These are phyloP conservation scores for Neurospora sp. DNA, from an alignment of 495 filamentous ascomycete genomes.

Conservation along the genomic window DNA sequence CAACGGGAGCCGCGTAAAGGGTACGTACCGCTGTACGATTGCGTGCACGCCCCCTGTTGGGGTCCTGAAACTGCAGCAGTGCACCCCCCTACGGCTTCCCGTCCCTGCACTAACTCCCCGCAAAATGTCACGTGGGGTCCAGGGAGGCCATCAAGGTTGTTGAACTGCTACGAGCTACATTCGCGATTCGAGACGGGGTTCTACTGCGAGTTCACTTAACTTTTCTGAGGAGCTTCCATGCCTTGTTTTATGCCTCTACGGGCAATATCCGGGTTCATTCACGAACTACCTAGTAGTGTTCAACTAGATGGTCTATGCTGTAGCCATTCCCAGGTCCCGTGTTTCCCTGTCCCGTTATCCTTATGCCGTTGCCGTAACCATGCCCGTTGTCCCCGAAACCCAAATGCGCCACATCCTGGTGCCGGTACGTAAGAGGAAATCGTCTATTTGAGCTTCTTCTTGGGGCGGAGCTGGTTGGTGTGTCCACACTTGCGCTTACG, in stretches of 20 bases:
- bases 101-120: not conserved
- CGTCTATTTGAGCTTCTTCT: slow-evolving; percentile 99
- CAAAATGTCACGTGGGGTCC: not conserved
- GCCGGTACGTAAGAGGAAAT: slow-evolving; percentile 15
- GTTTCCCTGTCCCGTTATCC: not conserved
- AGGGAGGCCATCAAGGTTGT: not conserved
- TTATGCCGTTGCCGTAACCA: not conserved
- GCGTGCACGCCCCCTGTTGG: not conserved
- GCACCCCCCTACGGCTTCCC: not conserved
- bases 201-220: not conserved
- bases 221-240: not conserved
- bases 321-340: not conserved
- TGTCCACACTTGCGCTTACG: slow-evolving; percentile 99
- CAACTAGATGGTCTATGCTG: not conserved
- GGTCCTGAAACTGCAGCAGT: not conserved
- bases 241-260: not conserved
- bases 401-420: slow-evolving; percentile 31
- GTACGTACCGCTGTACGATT: not conserved
- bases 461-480: slow-evolving; percentile 98
- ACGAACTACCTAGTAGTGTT: not conserved
- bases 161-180: not conserved
- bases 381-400: slow-evolving; percentile 12
- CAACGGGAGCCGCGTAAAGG: not conserved
- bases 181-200: not conserved
- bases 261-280: not conserved